Evolutionary conservation across 2,329 filamentous ascomycete species (phyloP).

Genomic region (Colletotrichum truncatum): DNA sequence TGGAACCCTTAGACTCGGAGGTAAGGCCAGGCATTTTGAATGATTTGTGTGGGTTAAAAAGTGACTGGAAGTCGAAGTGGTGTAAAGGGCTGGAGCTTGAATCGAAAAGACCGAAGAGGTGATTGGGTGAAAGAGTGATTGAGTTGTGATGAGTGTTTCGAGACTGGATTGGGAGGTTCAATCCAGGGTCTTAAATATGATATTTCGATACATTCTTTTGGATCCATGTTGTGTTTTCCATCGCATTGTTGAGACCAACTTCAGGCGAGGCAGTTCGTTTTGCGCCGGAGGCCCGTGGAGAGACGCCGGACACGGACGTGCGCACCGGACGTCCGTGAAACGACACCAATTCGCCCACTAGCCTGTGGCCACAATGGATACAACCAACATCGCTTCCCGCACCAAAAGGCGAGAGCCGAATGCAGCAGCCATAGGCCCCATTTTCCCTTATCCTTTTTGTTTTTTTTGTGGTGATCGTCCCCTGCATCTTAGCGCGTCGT

Average conservation of each 20-base stretch:
- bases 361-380: neutral
- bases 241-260: neutral
- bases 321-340: constrained; percentile 31
- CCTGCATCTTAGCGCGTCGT: constrained; percentile 18
- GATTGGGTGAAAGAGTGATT: constrained; percentile 2
- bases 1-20: constrained; percentile 34
- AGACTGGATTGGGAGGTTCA: neutral
- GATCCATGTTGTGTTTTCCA: neutral
- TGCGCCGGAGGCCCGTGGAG: constrained; percentile 29
- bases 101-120: constrained; percentile 19
- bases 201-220: neutral
- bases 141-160: constrained; percentile 17
- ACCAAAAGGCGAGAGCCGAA: constrained; percentile 28
- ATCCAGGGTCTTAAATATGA: constrained; percentile 21
- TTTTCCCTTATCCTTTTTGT: constrained; percentile 14
- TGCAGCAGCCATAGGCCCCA: constrained; percentile 4
- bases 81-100: neutral
- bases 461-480: constrained; percentile 7
- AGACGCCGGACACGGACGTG: constrained; percentile 26
- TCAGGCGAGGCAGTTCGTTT: constrained; percentile 21
- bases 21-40: constrained; percentile 44
- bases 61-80: neutral
- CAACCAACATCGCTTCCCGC: constrained; percentile 26
- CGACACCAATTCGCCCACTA: constrained; percentile 17
- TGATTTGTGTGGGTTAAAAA: neutral